Conservation (phyloP, 2,329 filamentous ascomycete species). For the Xylaria sp. region DNA sequence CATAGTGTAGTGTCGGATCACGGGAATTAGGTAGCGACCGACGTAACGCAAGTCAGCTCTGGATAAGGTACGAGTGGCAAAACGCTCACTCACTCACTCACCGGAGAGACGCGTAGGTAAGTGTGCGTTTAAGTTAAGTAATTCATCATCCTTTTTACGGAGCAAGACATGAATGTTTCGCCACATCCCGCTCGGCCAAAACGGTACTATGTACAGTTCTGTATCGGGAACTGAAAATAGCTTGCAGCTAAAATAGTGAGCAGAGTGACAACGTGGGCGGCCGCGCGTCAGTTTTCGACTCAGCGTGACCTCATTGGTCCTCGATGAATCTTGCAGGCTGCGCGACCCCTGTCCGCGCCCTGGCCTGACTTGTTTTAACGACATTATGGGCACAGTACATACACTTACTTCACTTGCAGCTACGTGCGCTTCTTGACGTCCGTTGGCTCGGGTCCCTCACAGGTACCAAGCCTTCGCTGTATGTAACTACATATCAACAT, state of each 20-base stretch:
- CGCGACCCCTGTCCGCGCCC: slow-evolving; percentile 19
- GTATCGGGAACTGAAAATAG: neutral
- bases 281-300: slow-evolving; percentile 29
- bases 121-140: no score
- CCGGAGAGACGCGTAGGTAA: neutral
- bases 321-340: neutral
- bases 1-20: neutral
- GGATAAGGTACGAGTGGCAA: neutral
- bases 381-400: neutral
- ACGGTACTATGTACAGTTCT: neutral
- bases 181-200: neutral
- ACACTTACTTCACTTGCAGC: no score
- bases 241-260: slow-evolving; percentile 20
- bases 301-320: slow-evolving; percentile 15
- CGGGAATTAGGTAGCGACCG: neutral
- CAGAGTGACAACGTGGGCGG: slow-evolving; percentile 21
- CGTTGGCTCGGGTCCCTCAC: neutral
- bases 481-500: no score
- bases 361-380: neutral
- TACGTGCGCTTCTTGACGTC: neutral
- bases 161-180: neutral
- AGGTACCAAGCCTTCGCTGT: no score
- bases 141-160: neutral
- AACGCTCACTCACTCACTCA: neutral
- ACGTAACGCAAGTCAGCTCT: neutral